Conservation (phyloP, 1,139 yeast genomes). For the Yamadazyma trypodendri region DNA sequence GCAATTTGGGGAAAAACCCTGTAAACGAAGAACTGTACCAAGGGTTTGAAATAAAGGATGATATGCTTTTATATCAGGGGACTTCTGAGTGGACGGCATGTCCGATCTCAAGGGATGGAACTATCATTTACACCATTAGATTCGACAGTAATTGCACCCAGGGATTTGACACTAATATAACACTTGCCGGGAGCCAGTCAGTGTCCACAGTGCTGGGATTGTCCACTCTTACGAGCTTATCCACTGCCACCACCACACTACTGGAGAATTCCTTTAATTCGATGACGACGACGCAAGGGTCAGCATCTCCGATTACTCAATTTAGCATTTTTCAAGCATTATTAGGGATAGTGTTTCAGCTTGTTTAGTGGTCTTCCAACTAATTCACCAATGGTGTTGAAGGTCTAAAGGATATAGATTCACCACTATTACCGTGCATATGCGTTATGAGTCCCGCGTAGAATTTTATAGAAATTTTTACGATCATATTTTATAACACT, state of each 20-base stretch:
- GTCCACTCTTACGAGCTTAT: conserved; percentile 1
- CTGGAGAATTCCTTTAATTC: conserved; percentile 11
- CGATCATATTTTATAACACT: conserved; percentile 3
- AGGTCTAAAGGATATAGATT: too few relatives aligned
- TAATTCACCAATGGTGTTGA: too few relatives aligned
- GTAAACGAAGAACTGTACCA: background rate
- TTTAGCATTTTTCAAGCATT: conserved; percentile 4
- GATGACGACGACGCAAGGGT: background rate
- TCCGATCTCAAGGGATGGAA: conserved; percentile 6
- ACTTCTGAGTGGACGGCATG: conserved; percentile 11
- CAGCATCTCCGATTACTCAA: background rate
- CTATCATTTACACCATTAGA: conserved; percentile 6
- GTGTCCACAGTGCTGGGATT: background rate
- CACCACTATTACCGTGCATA: too few relatives aligned
- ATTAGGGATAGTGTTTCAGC: background rate
- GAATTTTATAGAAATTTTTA: conserved; percentile 12
- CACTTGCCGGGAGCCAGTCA: conserved; percentile 4
- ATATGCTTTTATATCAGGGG: conserved; percentile 7
- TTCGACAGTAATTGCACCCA: conserved; percentile 8
- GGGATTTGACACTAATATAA: conserved; percentile 8
- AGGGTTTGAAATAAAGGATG: conserved; percentile 10
- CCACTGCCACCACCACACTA: conserved; percentile 5
- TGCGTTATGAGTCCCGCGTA: conserved; percentile 8
- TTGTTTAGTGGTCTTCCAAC: background rate
- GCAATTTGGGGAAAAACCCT: conserved; percentile 11